Evolutionary conservation across 1,284 basidiomycete species (phyloP).

Genomic region (Boletellus deceptivus): DNA sequence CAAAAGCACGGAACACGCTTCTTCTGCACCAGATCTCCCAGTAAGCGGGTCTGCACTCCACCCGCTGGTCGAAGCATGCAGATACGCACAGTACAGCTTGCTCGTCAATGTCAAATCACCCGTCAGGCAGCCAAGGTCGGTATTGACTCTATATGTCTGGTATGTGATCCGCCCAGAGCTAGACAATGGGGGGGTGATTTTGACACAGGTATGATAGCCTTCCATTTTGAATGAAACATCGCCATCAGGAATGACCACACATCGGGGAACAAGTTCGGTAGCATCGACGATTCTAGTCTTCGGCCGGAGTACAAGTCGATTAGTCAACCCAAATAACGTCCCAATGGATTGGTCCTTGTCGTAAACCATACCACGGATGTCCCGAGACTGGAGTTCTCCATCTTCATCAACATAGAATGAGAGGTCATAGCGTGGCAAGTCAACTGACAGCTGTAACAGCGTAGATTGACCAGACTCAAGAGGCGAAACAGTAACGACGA

Average conservation of each 20-base stretch:
- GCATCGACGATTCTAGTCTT: constrained; percentile 3
- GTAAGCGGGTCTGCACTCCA: constrained; percentile 47
- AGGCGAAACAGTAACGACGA: constrained; percentile 2
- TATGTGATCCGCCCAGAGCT: constrained; percentile 18
- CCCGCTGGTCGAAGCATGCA: constrained; percentile 45
- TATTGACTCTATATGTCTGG: constrained; percentile 41
- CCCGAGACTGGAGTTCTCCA: constrained; percentile 27
- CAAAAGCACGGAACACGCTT: constrained; percentile 40
- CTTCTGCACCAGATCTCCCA: constrained; percentile 43
- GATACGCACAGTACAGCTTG: constrained; percentile 40
- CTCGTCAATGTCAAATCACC: constrained; percentile 34
- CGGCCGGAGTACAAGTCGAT: constrained; percentile 40
- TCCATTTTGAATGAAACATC: constrained; percentile 21
- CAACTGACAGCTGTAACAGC: constrained; percentile 27
- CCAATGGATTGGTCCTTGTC: constrained; percentile 26
- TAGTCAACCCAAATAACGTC: constrained; percentile 31
- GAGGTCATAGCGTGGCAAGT: constrained; percentile 41
- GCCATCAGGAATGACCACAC: constrained; percentile 45
- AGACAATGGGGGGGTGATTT: constrained; percentile 16
- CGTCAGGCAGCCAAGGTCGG: constrained; percentile 37
- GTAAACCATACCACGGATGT: constrained; percentile 22
- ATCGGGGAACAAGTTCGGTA: constrained; percentile 17
- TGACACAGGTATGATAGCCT: constrained; percentile 26
- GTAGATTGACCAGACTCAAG: constrained; percentile 7
- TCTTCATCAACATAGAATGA: constrained; percentile 31